phyloP scores from a whole-genome alignment of 2,329 filamentous ascomycete species.

The Huntiella abstrusa region DNA sequence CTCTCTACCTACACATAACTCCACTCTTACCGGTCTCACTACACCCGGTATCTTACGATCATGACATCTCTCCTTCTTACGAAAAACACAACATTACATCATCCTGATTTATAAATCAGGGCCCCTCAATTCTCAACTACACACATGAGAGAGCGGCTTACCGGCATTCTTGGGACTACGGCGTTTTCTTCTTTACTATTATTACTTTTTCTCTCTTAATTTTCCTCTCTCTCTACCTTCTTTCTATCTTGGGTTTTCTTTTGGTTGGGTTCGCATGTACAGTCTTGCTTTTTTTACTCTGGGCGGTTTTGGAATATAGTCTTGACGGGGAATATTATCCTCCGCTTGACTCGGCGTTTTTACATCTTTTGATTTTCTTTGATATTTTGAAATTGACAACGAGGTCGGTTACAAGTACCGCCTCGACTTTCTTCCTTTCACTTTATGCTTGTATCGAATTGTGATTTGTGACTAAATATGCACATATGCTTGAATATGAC shows the following conservation, averaged over 20 bases:
- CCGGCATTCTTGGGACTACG: background rate
- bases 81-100: background rate
- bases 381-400: background rate
- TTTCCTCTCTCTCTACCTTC: constrained; percentile 1
- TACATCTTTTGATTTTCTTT: background rate
- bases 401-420: no score
- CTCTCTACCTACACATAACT: background rate
- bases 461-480: constrained; percentile 4
- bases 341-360: background rate
- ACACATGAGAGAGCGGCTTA: constrained; percentile 9
- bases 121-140: no score
- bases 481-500: background rate
- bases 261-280: constrained; percentile 9
- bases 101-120: background rate
- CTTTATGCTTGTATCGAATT: constrained; percentile 4
- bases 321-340: constrained; percentile 2
- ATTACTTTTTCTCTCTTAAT: constrained; percentile 1
- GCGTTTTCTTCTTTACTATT: constrained; percentile 6
- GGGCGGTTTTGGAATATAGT: no score
- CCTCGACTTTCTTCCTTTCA: background rate
- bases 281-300: constrained; percentile 10
- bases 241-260: background rate
- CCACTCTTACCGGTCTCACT: background rate
- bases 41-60: background rate
- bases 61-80: constrained; percentile 7